These are phyloP conservation scores for Thinopyrum obtusiflorum DNA, from an alignment of 202 grass and related monocot genomes.

Conservation along the genomic window DNA sequence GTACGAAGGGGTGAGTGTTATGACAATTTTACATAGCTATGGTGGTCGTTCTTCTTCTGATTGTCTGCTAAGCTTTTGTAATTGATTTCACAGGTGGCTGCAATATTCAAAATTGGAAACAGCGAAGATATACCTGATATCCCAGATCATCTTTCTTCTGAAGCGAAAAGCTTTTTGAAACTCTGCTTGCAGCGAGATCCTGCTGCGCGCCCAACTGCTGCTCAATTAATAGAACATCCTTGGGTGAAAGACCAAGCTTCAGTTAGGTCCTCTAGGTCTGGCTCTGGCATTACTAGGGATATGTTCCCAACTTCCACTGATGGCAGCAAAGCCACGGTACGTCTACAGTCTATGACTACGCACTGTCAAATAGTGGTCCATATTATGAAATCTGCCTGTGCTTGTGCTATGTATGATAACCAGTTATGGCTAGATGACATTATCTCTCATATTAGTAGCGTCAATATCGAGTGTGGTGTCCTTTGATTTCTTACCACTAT, in stretches of 20 bases:
- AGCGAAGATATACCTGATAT: conserved; percentile 97
- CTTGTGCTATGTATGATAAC: neutral
- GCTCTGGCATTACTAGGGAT: conserved; percentile 41
- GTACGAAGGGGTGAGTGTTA: conserved; percentile 78
- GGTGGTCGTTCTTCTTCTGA: conserved; percentile 4
- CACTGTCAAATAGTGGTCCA: neutral
- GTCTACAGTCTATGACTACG: neutral
- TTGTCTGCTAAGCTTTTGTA: conserved; percentile 26
- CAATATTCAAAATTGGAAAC: conserved; percentile 99
- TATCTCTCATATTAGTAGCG: neutral
- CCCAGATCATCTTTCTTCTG: conserved; percentile 70
- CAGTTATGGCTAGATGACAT: neutral
- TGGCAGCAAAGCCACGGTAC: conserved; percentile 38
- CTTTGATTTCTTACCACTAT: conserved; percentile 16
- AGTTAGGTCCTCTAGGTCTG: conserved; percentile 41
- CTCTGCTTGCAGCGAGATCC: conserved; percentile 94
- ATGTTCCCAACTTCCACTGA: conserved; percentile 22
- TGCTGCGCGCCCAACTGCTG: conserved; percentile 75
- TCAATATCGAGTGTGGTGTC: neutral
- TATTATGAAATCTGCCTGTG: neutral
- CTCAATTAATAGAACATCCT: conserved; percentile 72
- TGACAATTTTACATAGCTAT: neutral
- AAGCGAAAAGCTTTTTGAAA: conserved; percentile 74
- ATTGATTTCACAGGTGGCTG: conserved; percentile 66
- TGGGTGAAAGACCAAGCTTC: conserved; percentile 71